Conservation (phyloP, 176 grass and related monocot species). For the Carex cristatella region DNA sequence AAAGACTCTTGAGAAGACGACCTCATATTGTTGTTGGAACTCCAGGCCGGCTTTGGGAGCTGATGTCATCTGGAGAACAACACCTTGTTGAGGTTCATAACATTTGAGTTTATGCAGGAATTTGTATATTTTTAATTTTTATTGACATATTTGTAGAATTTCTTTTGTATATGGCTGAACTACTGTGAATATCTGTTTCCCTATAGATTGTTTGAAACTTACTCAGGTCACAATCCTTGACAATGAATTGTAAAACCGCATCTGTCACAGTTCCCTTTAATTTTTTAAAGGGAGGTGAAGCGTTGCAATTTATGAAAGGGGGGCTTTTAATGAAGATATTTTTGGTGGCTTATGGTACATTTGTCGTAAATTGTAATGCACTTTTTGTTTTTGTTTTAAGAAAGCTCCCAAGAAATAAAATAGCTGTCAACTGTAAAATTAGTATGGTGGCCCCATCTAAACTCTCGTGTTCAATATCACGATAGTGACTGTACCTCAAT, state of each 20-base stretch:
- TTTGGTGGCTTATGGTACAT: neutral
- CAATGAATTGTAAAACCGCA: neutral
- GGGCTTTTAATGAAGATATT: neutral
- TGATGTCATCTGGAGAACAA: constrained; percentile 69
- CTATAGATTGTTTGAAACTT: neutral
- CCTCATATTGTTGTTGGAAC: constrained; percentile 95
- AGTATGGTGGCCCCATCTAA: neutral
- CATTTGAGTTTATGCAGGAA: neutral
- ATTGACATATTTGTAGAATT: neutral
- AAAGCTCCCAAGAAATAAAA: neutral
- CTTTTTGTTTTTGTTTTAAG: neutral
- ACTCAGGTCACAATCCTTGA: neutral
- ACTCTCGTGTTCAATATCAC: neutral
- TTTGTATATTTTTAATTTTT: neutral
- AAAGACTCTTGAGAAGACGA: constrained; percentile 65
- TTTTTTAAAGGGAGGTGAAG: neutral
- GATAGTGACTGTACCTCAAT: neutral
- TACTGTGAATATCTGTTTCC: neutral
- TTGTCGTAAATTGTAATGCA: neutral
- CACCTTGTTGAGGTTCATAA: constrained; percentile 68
- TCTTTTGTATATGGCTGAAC: neutral
- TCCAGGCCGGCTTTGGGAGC: constrained; percentile 91
- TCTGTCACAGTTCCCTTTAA: neutral
- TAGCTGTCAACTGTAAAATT: neutral
- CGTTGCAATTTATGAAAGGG: neutral